phyloP scores from a whole-genome alignment of 2,329 filamentous ascomycete genomes.

The Helotiales sp. region DNA sequence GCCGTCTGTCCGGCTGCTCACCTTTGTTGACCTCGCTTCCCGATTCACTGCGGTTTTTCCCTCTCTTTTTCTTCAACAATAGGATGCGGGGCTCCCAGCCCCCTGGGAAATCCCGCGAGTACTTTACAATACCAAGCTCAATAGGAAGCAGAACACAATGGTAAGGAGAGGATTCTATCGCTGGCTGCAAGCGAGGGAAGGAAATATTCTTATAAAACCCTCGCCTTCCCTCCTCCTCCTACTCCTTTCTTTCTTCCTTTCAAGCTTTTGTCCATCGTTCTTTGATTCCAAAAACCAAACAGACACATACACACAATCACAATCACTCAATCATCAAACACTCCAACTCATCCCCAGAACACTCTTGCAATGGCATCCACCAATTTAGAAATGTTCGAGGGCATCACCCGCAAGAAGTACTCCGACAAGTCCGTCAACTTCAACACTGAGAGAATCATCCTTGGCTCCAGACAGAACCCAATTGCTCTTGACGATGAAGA shows the following conservation, averaged over 20 bases:
- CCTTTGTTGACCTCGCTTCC: constrained; percentile 8
- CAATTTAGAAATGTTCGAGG: background rate
- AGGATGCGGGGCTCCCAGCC: background rate
- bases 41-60: no score
- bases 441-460: background rate
- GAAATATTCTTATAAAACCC: background rate
- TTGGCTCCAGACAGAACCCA: background rate
- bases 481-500: background rate
- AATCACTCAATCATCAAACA: background rate
- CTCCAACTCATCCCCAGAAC: background rate
- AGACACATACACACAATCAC: background rate
- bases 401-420: background rate
- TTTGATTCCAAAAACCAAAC: background rate
- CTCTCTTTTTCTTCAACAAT: no score
- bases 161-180: background rate
- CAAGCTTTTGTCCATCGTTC: background rate
- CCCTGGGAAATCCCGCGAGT: background rate
- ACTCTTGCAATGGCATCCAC: background rate
- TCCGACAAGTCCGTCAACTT: background rate
- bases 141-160: background rate
- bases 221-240: background rate
- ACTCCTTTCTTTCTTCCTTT: background rate
- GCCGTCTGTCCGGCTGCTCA: constrained; percentile 7
- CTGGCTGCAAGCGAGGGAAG: background rate
- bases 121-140: background rate